A percentile compares a stretch with the other conserved stretches of the same genome.
These are phyloP conservation scores for Dimargaris xerosporica DNA, from an alignment of 192 early-diverging fungal species.

Conservation along the genomic window DNA sequence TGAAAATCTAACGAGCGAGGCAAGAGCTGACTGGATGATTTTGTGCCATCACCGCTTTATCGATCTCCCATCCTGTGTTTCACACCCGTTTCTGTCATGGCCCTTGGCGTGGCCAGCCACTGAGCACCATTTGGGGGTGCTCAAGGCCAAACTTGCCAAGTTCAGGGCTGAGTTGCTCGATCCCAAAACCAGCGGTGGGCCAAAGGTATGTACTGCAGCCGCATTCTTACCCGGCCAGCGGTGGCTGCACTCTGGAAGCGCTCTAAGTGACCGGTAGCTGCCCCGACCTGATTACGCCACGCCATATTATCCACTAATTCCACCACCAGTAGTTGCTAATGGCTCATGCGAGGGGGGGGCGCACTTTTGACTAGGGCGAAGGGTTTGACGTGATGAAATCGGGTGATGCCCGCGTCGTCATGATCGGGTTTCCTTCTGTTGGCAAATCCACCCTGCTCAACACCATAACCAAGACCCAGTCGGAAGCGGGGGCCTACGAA, in stretches of 20 bases:
- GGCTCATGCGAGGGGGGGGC: too few relatives aligned
- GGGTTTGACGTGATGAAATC: slow-evolving; percentile 98
- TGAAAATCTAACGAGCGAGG: too few relatives aligned
- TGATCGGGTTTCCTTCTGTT: slow-evolving; percentile 97
- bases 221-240: too few relatives aligned
- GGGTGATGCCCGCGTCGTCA: slow-evolving; percentile 87
- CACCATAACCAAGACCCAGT: slow-evolving; percentile 83
- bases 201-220: slow-evolving; percentile 17
- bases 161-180: slow-evolving; percentile 65
- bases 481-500: slow-evolving; percentile 76
- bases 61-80: too few relatives aligned
- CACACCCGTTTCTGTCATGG: not conserved
- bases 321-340: too few relatives aligned
- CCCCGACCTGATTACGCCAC: too few relatives aligned
- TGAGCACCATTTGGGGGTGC: slow-evolving; percentile 93
- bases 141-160: slow-evolving; percentile 92
- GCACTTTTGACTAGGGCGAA: slow-evolving; percentile 36
- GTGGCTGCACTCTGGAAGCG: too few relatives aligned
- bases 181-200: slow-evolving; percentile 39
- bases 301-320: too few relatives aligned
- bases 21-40: too few relatives aligned
- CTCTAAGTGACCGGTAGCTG: too few relatives aligned
- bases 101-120: slow-evolving; percentile 38
- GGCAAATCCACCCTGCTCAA: slow-evolving; percentile 95
- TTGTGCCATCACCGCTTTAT: too few relatives aligned